phyloP scores from a whole-genome alignment of 1,139 yeast genomes.

The Sugiyamaella novakii region DNA sequence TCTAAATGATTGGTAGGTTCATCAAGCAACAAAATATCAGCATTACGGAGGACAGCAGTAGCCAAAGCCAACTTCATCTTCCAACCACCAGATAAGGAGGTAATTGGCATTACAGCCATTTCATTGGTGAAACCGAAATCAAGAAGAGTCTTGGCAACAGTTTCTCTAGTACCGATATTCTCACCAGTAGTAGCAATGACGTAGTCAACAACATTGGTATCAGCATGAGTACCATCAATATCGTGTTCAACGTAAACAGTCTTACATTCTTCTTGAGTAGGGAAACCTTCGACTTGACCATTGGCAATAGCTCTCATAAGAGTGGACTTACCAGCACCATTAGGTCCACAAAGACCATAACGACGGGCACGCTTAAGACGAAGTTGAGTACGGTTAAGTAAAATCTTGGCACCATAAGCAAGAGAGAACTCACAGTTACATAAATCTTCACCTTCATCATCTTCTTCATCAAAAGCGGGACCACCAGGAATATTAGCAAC shows the following conservation, averaged over 20 bases:
- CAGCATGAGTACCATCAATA: constrained; percentile 97
- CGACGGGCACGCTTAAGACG: constrained; percentile 99
- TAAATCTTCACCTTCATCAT: constrained; percentile 99
- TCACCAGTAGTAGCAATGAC: constrained; percentile 69
- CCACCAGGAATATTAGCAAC: constrained; percentile 97
- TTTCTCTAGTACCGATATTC: constrained; percentile 64
- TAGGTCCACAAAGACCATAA: constrained; percentile 99
- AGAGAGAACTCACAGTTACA: constrained; percentile 99
- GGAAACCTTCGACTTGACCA: constrained; percentile 99
- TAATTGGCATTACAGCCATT: constrained; percentile 89
- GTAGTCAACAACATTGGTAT: constrained; percentile 88
- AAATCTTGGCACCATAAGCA: constrained; percentile 99
- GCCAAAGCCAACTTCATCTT: constrained; percentile 99
- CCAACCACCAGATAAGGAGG: constrained; percentile 99
- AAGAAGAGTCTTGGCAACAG: constrained; percentile 65
- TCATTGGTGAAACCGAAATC: constrained; percentile 93
- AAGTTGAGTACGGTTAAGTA: constrained; percentile 98
- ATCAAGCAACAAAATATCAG: constrained; percentile 96
- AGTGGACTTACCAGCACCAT: constrained; percentile 99
- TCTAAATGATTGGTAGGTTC: constrained; percentile 99
- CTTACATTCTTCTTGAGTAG: constrained; percentile 96
- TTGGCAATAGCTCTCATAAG: constrained; percentile 99
- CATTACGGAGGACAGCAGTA: constrained; percentile 98
- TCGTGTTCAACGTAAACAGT: constrained; percentile 99
- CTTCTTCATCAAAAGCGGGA: constrained; percentile 96